A percentile compares a stretch with the other conserved stretches of the same genome.
These are phyloP conservation scores for Fraxinus greggii DNA, from an alignment of 305 asterid species.

Conservation along the genomic window DNA sequence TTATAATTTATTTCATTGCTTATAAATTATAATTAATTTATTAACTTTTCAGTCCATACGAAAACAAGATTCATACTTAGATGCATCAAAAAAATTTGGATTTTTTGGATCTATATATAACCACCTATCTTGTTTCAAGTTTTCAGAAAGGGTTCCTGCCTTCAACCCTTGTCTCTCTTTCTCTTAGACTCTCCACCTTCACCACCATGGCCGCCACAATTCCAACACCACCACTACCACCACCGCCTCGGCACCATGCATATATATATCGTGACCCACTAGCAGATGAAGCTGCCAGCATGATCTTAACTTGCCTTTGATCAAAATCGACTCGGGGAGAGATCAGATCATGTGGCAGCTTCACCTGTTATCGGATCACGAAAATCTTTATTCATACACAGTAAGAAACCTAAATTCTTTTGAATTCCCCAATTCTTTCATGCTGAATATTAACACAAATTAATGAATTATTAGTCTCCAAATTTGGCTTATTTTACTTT, in stretches of 20 bases:
- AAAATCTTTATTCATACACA: not conserved
- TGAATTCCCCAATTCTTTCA: not conserved
- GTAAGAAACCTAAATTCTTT: not conserved
- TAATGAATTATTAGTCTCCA: not conserved
- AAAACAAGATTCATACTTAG: not conserved
- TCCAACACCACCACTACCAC: not conserved
- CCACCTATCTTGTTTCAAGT: not conserved
- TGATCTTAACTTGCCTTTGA: conserved; percentile 48
- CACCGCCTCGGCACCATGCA: not conserved
- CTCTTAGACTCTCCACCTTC: not conserved
- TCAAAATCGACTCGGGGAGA: conserved; percentile 6
- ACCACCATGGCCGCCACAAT: not conserved
- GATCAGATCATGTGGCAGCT: conserved; percentile 66
- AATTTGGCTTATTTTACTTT: not conserved
- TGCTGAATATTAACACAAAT: not conserved
- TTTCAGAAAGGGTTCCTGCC: conserved; percentile 6
- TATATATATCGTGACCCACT: conserved; percentile 32
- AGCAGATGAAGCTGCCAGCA: conserved; percentile 74
- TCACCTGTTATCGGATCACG: conserved; percentile 55
- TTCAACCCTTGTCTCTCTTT: conserved; percentile 3
- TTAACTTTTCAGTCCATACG: not conserved
- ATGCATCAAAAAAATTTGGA: not conserved
- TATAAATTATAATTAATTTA: not conserved
- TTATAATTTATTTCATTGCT: not conserved
- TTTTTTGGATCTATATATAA: conserved; percentile 25